phyloP scores from a whole-genome alignment of 2,329 filamentous ascomycete genomes.

The Penicillium concentricum region DNA sequence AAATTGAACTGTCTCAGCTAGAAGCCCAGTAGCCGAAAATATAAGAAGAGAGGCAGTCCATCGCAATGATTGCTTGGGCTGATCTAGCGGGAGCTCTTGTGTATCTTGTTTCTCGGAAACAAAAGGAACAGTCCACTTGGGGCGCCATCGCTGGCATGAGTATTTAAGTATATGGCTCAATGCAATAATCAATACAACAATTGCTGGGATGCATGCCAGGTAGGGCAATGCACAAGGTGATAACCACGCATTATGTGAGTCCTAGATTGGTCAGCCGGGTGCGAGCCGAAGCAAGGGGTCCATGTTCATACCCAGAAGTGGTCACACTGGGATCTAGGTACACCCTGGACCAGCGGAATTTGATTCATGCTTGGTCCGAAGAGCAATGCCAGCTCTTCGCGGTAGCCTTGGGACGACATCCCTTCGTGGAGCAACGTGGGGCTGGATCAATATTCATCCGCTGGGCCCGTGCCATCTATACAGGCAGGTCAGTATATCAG shows the following conservation, averaged over 20 bases:
- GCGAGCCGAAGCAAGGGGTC: neutral
- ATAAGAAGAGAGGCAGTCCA: conserved; percentile 41
- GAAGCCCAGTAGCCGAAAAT: conserved; percentile 38
- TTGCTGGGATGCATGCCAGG: conserved; percentile 30
- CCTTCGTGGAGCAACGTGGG: neutral
- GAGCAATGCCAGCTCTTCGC: neutral
- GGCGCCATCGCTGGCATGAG: conserved; percentile 31
- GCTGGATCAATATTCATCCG: conserved; percentile 10
- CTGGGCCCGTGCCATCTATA: conserved; percentile 5
- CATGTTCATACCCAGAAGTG: conserved; percentile 20
- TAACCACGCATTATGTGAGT: conserved; percentile 37
- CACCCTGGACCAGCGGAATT: conserved; percentile 9
- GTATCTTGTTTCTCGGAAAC: conserved; percentile 43
- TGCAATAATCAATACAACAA: conserved; percentile 27
- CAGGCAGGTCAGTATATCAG: neutral
- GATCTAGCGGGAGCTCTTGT: conserved; percentile 33
- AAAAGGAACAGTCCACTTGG: conserved; percentile 55
- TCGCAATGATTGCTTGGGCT: conserved; percentile 27
- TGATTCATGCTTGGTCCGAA: conserved; percentile 19
- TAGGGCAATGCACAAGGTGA: conserved; percentile 37
- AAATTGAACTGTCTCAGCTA: conserved; percentile 32
- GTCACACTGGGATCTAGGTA: conserved; percentile 9
- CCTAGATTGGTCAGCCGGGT: conserved; percentile 27
- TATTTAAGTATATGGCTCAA: conserved; percentile 30
- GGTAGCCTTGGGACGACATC: neutral